A percentile compares a stretch with the other conserved stretches of the same genome.
Conservation (phyloP, 805 yeast genomes). For the Candida quercuum region DNA sequence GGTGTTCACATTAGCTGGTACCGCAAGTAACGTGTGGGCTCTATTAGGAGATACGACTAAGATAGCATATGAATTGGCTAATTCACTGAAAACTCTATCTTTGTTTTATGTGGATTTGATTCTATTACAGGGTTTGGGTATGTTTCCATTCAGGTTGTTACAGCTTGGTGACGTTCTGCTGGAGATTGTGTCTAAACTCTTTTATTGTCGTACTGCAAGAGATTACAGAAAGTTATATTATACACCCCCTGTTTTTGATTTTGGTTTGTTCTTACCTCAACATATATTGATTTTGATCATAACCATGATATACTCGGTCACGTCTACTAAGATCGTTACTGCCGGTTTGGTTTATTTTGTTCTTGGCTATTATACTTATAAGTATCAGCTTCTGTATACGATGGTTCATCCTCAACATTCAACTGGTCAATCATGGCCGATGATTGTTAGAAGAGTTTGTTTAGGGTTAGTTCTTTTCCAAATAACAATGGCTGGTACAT, state of each 20-base stretch:
- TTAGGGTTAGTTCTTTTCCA: constrained; percentile 82
- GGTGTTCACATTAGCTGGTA: constrained; percentile 91
- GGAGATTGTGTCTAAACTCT: constrained; percentile 56
- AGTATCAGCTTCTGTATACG: constrained; percentile 83
- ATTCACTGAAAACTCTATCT: constrained; percentile 72
- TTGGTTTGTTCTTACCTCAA: constrained; percentile 87
- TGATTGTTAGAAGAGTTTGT: constrained; percentile 76
- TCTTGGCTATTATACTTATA: constrained; percentile 83
- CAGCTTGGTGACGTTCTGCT: constrained; percentile 72
- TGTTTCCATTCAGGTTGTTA: constrained; percentile 81
- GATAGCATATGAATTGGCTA: constrained; percentile 82
- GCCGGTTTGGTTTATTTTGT: constrained; percentile 84
- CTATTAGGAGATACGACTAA: constrained; percentile 84
- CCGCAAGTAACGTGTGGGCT: constrained; percentile 77
- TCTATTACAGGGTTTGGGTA: constrained; percentile 77
- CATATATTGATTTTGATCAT: constrained; percentile 84
- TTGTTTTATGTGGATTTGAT: constrained; percentile 87
- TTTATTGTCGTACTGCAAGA: constrained; percentile 71
- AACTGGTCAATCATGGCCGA: constrained; percentile 94
- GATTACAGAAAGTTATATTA: constrained; percentile 64
- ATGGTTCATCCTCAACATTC: constrained; percentile 96
- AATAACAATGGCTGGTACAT: constrained; percentile 87
- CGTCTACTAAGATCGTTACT: constrained; percentile 81
- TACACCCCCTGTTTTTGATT: constrained; percentile 88
- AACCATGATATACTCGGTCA: constrained; percentile 80